Evolutionary conservation across 495 filamentous ascomycete species (phyloP), one percentile per base, ranked within the genome.

Genomic region (Xylaria castorea): DNA sequence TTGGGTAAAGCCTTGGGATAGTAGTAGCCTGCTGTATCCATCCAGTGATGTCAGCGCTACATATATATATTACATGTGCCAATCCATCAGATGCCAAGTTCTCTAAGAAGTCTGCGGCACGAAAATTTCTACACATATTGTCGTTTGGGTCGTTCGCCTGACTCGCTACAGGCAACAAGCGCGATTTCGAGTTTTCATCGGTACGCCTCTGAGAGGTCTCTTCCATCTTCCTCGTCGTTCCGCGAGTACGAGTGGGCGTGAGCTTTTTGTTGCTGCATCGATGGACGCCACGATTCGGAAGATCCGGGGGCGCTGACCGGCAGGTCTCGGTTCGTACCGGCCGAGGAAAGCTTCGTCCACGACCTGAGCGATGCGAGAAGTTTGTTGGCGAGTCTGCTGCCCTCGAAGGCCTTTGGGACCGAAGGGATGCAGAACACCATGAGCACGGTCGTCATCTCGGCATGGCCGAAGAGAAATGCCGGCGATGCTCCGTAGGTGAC

Each of bases 321-420:
- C 20, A 16, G 55, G 8, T 58, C 30, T 58, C 12, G 55, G 16
- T 34, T 14, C 16, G 27, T 34, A 4, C 18, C 34, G 55, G 27
- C 5, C 1, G 34, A 38, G 11, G 34, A 40, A 38, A 62, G 32
- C n/a, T 20, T 40, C 5, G 58, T 62, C 58, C 58, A 62, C 34
- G 58, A 62, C 58, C 58, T 36, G 34, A 62, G 36, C 2, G 55
- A 32, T 7, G 55, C 30, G 55, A 34, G 2, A 2, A 18, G 16
- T 20, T n/a, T 38, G n/a, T 34, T 30, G 25, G 2, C 20, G 27
- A 58, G 55, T 7, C 55, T 20, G 58, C 58, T 40, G 36, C 58
- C 58, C 32, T 62, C 63, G 63, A 66, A 50, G 9, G 63, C 63
- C 63, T 66, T 66, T 30, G 42, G 40, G 14, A 66, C 42, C 20